Evolutionary conservation across 495 filamentous ascomycete genomes (phyloP), one percentile per base, ranked within the genome.

Genomic region (Aspergillus avenaceus): DNA sequence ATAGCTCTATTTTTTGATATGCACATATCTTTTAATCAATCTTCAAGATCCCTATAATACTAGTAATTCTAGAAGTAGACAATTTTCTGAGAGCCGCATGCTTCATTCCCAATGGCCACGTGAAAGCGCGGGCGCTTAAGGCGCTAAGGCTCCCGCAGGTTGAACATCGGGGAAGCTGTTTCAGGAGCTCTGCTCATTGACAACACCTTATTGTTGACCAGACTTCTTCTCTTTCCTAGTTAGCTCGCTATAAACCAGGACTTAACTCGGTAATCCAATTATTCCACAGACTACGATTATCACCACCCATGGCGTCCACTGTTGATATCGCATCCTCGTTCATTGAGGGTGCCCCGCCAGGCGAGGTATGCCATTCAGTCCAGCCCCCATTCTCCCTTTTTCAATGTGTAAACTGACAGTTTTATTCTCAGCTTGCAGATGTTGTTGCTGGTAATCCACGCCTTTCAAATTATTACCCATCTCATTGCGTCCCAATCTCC

Each of bases 331-430:
- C 88, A 46, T 88, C 90, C 53, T 85, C 89, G 4, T 99, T 97
- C 68, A 84, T 99, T 53, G 84, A 97, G 69, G 89, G 90, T 66
- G 90, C 93, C 61, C 93, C 93, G 36, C 95, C 95, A 25, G 95
- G 95, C 73, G 95, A 99, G 88, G 93, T 97, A 82, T 58, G 77
- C 63, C n/a, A n/a, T 26, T 21, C 34, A 19, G 2, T 27, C 27
- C 8, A 28, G 14, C 16, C 16, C 19, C 19, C 29, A 25, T 32
- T 19, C 40, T 25, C 6, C 2, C 36, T 24, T 41, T 26, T 24
- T 16, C 5, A 13, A 38, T 48, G n/a, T 28, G 19, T 18, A 23
- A 38, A 27, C 37, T 24, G 24, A 32, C 19, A 41, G 24, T 29
- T n/a, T 5, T 11, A 22, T 6, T 45, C 25, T 45, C 55, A 98